Evolutionary conservation across 2,329 filamentous ascomycete genomes (phyloP), one percentile per base, ranked within the genome.

Genomic region (Cladosporium sp.): DNA sequence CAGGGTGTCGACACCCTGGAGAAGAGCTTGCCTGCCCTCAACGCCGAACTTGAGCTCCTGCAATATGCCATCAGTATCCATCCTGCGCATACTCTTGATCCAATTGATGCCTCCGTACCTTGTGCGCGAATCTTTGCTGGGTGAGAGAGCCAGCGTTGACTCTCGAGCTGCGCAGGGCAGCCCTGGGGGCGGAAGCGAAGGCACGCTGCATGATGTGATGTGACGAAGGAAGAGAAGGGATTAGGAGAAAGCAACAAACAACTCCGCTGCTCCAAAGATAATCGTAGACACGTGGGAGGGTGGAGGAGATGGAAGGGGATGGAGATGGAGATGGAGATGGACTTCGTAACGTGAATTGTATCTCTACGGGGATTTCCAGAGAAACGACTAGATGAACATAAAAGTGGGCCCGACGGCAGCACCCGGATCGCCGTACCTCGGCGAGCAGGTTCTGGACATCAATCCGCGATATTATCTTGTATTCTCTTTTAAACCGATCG

Each of bases 41-140:
- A 97, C 93, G 72, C 94, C 94, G 68, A 99, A 99, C 82, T 96
- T 97, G 75, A 99, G 85, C 76, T 99, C 94, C 92, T 97, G 40
- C 6, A 52, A 66, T 59, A 66, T 45, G 66, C 17, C 17, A 11
- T 37, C 49, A 65, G 60, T 59, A 63, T 57, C 78, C 72, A 51
- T 62, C 59, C 36, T 58, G 51, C 38, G 3, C 30, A 19, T 43
- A 39, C 20, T 49, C 34, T 49, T 56, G 42, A 38, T 39, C 17
- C 25, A 25, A 52, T 38, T 40, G n/a, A 54, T 51, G 20, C 37
- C 54, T 36, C 70, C 81, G 51, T 83, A 96, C 92, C 90, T 97
- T 97, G 85, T 97, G 93, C 67, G 93, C 91, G 76, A 96, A 99
- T 75, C 94, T 86, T 77, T 96, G 86, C 82, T 97, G 93, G 78